Evolutionary conservation across 1,284 basidiomycete species (phyloP).

Genomic region (Naganishia cerealis): DNA sequence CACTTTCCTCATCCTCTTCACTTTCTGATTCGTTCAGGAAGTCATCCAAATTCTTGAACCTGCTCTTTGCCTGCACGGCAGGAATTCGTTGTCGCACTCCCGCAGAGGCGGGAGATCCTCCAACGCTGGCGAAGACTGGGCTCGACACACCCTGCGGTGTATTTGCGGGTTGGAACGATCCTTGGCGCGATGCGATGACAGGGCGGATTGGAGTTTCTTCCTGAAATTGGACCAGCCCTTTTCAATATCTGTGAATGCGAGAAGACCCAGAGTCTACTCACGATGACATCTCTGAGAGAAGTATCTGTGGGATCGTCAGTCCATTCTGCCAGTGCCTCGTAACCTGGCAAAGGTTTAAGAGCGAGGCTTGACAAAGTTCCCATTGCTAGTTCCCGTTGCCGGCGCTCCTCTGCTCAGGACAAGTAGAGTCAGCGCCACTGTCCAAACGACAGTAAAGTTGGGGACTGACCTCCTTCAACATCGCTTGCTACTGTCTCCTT

Average conservation of each 20-base stretch:
- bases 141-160: constrained; percentile 1
- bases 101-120: constrained; percentile 10
- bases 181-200: not conserved
- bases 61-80: constrained; percentile 34
- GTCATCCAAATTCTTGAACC: constrained; percentile 53
- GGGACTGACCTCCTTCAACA: constrained; percentile 10
- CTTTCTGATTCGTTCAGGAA: constrained; percentile 42
- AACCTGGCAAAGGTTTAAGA: constrained; percentile 43
- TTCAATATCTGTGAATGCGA: not conserved
- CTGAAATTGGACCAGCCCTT: constrained; percentile 44
- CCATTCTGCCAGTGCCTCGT: constrained; percentile 52
- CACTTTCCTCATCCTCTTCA: constrained; percentile 45
- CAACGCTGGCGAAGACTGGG: not conserved
- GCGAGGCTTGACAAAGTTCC: constrained; percentile 49
- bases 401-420: not conserved
- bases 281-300: constrained; percentile 51
- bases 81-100: constrained; percentile 13
- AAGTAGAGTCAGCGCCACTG: not conserved
- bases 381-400: constrained; percentile 38
- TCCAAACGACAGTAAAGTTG: not conserved
- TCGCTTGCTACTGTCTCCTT: constrained; percentile 51
- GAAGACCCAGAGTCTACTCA: not conserved
- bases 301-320: constrained; percentile 56
- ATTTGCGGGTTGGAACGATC: constrained; percentile 8
- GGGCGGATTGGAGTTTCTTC: constrained; percentile 35